Evolutionary conservation across 2,329 filamentous ascomycete genomes (phyloP), one percentile per base, ranked within the genome.

Genomic region (Ascochyta clinopodiicola): DNA sequence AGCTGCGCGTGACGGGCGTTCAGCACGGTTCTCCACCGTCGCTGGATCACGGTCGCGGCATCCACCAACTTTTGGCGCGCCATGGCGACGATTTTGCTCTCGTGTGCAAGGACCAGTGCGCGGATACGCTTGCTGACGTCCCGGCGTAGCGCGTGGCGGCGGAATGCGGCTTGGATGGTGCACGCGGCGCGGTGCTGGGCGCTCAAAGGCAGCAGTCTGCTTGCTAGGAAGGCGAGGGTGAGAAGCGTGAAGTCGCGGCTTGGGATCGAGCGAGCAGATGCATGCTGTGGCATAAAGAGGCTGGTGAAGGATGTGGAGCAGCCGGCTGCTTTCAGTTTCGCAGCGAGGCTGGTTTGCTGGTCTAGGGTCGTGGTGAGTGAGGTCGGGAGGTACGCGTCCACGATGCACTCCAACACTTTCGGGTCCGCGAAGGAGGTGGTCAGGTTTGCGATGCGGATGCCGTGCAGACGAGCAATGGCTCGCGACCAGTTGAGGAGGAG

Each of bases 201-300:
- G 1, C 80, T 79, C 6, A 84, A 77, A 0, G 81, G 79, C 3
- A 88, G 75, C 1, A 88, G 74, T 36, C 85, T 79, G 4, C 83
- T 85, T 37, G 84, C 84, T 6, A 88, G 79, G 67, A 87, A 87
- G 4, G 84, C 79, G 7, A 88, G 79, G 2, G 82, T 80, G 2
- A 82, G 80, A 24, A 86, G 68, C 0, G 82, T 84, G 58, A 85
- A 86, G 61, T 82, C 79, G 24, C 75, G 75, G 51, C 82, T 80
- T 12, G 84, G 82, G 22, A 86, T 79, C 24, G 77, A 73, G 4
- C 60, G 63, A 15, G 63, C 44, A 6, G 60, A 56, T 8, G 44
- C 51, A 19, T 69, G 67, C 8, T 62, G 58, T 5, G 68, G 57
- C 6, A 67, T 64, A 59, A 81, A 80, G 47, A 81, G 78, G 45